A percentile compares a stretch with the other conserved stretches of the same genome.
Conservation (phyloP, 495 filamentous ascomycete species). For the Hyphodiscus hymeniophilus region DNA sequence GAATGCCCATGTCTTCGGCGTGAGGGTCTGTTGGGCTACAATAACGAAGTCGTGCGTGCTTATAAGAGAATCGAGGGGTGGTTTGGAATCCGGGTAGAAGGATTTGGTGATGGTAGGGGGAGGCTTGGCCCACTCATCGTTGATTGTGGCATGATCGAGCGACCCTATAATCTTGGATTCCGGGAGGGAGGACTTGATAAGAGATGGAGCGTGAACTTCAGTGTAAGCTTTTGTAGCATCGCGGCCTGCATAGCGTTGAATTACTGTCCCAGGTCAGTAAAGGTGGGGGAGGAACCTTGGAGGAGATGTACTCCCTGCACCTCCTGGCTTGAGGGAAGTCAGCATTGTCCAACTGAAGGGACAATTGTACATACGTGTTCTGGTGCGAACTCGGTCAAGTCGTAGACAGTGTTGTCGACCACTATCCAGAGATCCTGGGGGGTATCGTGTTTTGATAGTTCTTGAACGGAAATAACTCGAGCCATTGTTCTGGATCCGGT, state of each 20-base stretch:
- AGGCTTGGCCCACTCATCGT: constrained; percentile 17
- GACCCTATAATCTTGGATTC: constrained; percentile 48
- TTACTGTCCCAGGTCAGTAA: constrained; percentile 33
- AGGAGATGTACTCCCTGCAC: constrained; percentile 34
- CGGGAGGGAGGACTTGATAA: constrained; percentile 48
- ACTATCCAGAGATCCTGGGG: constrained; percentile 69
- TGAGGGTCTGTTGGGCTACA: constrained; percentile 52
- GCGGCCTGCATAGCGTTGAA: constrained; percentile 60
- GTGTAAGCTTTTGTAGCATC: constrained; percentile 67
- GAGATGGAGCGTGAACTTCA: constrained; percentile 54
- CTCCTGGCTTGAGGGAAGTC: too few relatives aligned
- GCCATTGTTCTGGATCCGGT: constrained; percentile 16
- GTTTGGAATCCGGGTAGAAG: constrained; percentile 33
- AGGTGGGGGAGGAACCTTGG: not conserved
- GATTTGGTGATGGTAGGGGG: constrained; percentile 9
- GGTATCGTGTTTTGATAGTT: constrained; percentile 51
- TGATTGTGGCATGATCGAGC: constrained; percentile 34
- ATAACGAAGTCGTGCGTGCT: constrained; percentile 65
- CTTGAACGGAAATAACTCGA: constrained; percentile 14
- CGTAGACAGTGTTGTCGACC: constrained; percentile 66
- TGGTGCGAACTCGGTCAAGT: constrained; percentile 57
- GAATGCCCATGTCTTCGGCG: constrained; percentile 74
- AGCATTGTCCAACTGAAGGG: too few relatives aligned
- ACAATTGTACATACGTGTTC: too few relatives aligned
- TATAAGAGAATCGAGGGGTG: constrained; percentile 61